Evolutionary conservation across 2,329 filamentous ascomycete genomes (phyloP), one percentile per base, ranked within the genome.

Genomic region (Capronia coronata): DNA sequence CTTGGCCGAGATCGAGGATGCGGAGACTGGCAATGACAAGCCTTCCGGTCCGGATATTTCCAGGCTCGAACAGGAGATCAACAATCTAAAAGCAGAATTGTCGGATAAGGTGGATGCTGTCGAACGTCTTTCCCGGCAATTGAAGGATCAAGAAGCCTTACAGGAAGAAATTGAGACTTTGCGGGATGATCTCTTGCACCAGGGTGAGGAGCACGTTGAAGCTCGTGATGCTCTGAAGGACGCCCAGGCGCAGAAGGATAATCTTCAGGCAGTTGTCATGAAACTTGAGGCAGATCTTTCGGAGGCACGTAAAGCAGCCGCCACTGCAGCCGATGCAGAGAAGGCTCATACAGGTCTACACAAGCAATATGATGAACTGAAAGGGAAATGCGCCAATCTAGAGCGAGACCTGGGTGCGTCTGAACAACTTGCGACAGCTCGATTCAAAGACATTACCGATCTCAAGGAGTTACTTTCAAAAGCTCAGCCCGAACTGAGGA

Each of bases 401-500:
- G 83, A 94, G 62, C 87, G 84, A 0, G 91, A 98, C 63, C 76
- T 97, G 2, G 84, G 82, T 1, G 89, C 89, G 1, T 85, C 90
- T 0, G 83, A 96, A 64, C 82, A 94, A 67, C 77, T 97, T 10
- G 88, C 93, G 0, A 84, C 94, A 53, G 84, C 80, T 13, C 78
- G 93, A 23, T 97, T 89, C 72, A 94, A 89, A 66, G 90, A 97
- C 52, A 72, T 96, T 1, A 83, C 83, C 0, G 86, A 94, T 22
- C 72, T 95, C 39, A 79, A 84, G 16, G 86, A 91, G 54, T 75
- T 90, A 2, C 68, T 96, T 23, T 83, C 89, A 58, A 94, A 93
- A 65, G 79, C 86, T 0, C 90, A 96, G 62, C 86, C 88, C 0
- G 91, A 98, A 67, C 72, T 97, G 19, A 85, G 84, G 64, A 83